Evolutionary conservation across 805 yeast genomes (phyloP), one percentile per base, ranked within the genome.

Genomic region (Scheffersomyces stipitis): DNA sequence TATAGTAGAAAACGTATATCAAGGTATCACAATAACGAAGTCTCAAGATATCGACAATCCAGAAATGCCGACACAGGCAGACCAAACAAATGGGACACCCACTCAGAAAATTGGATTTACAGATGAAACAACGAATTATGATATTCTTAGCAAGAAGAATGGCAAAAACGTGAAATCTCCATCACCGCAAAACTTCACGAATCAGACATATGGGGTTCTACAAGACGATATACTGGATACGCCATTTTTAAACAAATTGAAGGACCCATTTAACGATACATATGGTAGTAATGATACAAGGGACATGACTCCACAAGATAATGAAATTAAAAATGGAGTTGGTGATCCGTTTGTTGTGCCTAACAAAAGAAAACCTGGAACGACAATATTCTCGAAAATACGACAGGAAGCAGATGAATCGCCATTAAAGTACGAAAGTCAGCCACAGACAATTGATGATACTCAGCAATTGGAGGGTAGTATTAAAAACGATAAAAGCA

Each of bases 391-490:
- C 10, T 20, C 24, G 24, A 20, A 10, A 20, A 20, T 20, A 20
- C 24, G 24, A 20, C 9, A 20, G 24, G 9, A 20, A 20, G 24
- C 24, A 20, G 24, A 20, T 10, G 24, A 20, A 7, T 20, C 24
- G 10, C 10, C 9, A 7, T 20, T 20, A 10, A 36, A 2, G 41
- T 53, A 2, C 52, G 51, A 36, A 54, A 52, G 12, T 57, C 59
- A 8, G 49, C 48, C 15, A 52, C 58, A 1, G 45, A 40, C 2
- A 55, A 20, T 20, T 7, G 24, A 20, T 20, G 24, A 20, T 7
- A 10, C 7, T 20, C 7, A 7, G 7, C 24, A 20, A 10, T 7
- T 7, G 10, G 24, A 20, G 7, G 9, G 10, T 20, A 10, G 10
- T 20, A 10, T 7, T 7, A 10, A 20, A 20, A 10, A 7, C 10